Base-by-base conservation (phyloP, 208 protist genomes). In the Trypanosomatidae sp. region DNA sequence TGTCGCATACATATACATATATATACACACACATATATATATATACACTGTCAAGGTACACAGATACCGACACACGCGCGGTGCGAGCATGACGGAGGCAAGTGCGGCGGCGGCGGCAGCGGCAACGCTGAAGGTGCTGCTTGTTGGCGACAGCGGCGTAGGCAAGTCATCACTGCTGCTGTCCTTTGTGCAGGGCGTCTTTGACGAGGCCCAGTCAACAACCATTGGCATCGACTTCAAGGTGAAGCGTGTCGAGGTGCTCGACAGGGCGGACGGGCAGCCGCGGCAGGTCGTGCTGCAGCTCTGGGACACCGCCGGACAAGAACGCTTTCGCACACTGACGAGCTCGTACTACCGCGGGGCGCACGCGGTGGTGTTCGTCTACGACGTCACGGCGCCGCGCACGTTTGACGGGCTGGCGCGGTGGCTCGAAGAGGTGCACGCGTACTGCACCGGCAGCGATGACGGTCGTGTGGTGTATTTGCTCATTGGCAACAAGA, bases 191-290 rank as follows among this genome's bases (percentile, higher is more conserved):
- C 73, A 62, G 2, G 71, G 74, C 20, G 26, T 48, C 6, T 93
- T 84, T 41, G 61, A 84, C 38, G 53, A 64, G 27, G 63, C 71
- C 28, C 67, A 73, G 43, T 56, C 56, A 10, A 51, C 79, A 13
- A 92, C 82, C 21, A 89, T 94, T 41, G 86, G 86, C 42, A 78
- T 93, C n/a, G 86, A 94, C 43, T 94, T 92, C 56, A 90, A 84
- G 51, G 54, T 73, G 0, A 80, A 80, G 44, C 80, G 58, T 20
- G 71, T 81, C 15, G 52, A 61, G 7, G 87, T 97, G 18, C 42
- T 53, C 33, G 84, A 85, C 48, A 21, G 40, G 4, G 39, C 51
- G 27, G 53, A 24, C 4, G 65, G 64, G 13, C 26, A 54, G 15
- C 43, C 57, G n/a, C 83, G 92, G 28, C 55, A 64, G 2, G 70